Base-by-base conservation (phyloP, 352 stramenopile species). In the Globisporangium recalcitrans region DNA sequence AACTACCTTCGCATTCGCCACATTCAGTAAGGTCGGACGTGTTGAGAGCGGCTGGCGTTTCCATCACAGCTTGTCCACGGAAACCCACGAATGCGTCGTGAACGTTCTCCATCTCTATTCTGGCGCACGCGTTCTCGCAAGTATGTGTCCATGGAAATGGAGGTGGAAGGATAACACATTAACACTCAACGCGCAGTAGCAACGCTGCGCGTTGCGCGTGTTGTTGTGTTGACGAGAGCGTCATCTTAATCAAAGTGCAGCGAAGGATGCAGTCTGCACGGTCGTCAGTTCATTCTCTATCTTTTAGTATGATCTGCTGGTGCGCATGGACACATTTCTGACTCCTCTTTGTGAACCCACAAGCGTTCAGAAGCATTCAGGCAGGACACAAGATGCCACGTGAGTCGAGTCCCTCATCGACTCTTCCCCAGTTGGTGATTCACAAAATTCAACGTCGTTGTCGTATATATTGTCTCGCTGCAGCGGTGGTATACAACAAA, bases 271-370 rank as follows among this genome's bases (percentile, higher is more conserved):
- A 22, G 7, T 54, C 10, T 32, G 26, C 48, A 54, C 26, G 24
- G 19, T n/a, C 26, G 16, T 22, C 14, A 24, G 24, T 31, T 44
- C 38, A 0, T 40, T 40, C 13, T 40, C 16, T 19, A 54, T 54
- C 26, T 22, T 54, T 54, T 26, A 31, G 42, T 49, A 8, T 11
- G 31, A 9, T 36, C 1, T 36, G 31, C 9, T 9, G 36, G 11
- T 38, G 32, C 21, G 42, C 6, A 54, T 54, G 48, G 48, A 22
- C 38, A 54, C 48, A 54, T 54, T 54, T 54, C 19, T 36, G 48
- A 36, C 48, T 27, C 26, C 11, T 44, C 16, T 21, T 27, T 26
- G 42, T 27, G 42, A 49, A 49, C 42, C n/a, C 42, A 26, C n/a
- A 26, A n/a, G 19, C 19, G 19, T 22, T 49, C 42, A 49, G 42